Percentiles rank a stretch among this genome's conserved stretches.
These are phyloP conservation scores for Fusarium sp. DNA, from an alignment of 2,329 filamentous ascomycete species.

Conservation along the genomic window DNA sequence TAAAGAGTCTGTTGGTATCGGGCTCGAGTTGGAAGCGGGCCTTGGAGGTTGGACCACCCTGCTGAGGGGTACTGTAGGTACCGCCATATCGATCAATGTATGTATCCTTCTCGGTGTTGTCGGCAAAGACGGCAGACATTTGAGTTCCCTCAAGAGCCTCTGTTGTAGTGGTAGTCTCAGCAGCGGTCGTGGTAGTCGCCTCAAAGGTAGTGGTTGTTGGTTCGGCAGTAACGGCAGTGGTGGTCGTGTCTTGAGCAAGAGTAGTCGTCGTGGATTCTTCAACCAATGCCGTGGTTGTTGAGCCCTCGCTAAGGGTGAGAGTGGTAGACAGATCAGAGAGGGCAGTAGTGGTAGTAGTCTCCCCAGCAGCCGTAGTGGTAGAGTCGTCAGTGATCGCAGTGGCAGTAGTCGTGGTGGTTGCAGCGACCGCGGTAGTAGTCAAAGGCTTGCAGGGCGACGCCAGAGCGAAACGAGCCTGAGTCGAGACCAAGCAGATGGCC, in stretches of 20 bases:
- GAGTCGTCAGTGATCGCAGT: neutral
- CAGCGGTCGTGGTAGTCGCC: neutral
- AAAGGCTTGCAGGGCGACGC: neutral
- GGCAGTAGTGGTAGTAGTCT: neutral
- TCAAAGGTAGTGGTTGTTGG: neutral
- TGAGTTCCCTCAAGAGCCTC: fast-evolving
- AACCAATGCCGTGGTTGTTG: neutral
- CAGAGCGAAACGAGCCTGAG: neutral
- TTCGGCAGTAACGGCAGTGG: neutral
- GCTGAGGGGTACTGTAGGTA: neutral
- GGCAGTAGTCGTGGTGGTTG: neutral
- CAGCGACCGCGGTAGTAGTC: neutral
- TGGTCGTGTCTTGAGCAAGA: neutral
- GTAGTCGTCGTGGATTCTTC: neutral
- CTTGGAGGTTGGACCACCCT: neutral
- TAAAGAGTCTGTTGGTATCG: neutral
- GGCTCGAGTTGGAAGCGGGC: neutral
- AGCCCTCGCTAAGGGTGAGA: neutral
- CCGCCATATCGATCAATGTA: neutral
- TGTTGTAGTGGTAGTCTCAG: neutral
- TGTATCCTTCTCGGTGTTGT: neutral
- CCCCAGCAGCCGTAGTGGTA: neutral
- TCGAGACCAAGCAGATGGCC: neutral
- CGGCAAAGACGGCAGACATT: fast-evolving
- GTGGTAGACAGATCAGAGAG: neutral